phyloP scores from a whole-genome alignment of 345 rosid genomes.

The Aurinia saxatilis region DNA sequence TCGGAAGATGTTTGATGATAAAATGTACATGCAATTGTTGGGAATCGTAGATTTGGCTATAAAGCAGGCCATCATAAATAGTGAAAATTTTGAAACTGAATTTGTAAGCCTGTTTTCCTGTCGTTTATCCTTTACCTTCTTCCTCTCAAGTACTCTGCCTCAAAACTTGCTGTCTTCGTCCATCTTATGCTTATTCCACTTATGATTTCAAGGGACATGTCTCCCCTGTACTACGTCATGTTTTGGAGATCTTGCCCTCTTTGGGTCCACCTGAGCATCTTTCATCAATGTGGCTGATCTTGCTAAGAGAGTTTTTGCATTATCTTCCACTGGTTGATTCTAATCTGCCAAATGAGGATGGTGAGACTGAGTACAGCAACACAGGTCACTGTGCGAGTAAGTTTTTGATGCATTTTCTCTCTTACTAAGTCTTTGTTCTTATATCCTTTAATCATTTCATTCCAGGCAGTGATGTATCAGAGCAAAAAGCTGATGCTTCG shows the following conservation, averaged over 20 bases:
- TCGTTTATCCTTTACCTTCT: background rate
- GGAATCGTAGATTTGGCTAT: constrained; percentile 60
- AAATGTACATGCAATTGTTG: constrained; percentile 69
- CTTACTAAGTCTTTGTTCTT: constrained; percentile 9
- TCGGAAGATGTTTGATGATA: constrained; percentile 71
- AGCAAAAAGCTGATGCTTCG: constrained; percentile 32
- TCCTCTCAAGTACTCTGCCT: constrained; percentile 5
- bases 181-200: background rate
- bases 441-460: constrained; percentile 17
- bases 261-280: constrained; percentile 69
- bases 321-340: constrained; percentile 67
- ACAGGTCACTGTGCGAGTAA: constrained; percentile 38
- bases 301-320: constrained; percentile 57
- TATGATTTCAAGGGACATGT: constrained; percentile 54
- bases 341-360: constrained; percentile 42
- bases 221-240: constrained; percentile 69
- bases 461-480: constrained; percentile 29
- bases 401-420: constrained; percentile 7
- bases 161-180: background rate
- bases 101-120: constrained; percentile 43
- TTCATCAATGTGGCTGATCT: constrained; percentile 80
- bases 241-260: constrained; percentile 71
- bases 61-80: constrained; percentile 43
- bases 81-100: constrained; percentile 67
- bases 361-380: constrained; percentile 34